These are phyloP conservation scores for Schizochytrium sp. DNA, from an alignment of 108 stramenopile species.

Conservation along the genomic window DNA sequence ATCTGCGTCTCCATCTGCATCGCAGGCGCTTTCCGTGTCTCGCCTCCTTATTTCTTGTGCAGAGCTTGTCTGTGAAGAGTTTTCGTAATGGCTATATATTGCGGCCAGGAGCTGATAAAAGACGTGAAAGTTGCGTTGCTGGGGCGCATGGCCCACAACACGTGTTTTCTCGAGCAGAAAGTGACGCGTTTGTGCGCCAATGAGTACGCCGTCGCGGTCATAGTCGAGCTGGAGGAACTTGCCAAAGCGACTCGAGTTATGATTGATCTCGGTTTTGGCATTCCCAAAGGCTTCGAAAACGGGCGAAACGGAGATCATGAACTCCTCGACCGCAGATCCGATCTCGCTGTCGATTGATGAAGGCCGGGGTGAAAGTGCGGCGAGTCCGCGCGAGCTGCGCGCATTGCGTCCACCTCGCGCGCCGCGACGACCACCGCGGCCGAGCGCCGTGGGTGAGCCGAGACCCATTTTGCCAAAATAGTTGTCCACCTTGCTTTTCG, in stretches of 20 bases:
- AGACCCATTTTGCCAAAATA: constrained; percentile 7
- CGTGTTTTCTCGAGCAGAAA: constrained; percentile 88
- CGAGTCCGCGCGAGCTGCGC: neutral
- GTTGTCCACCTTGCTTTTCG: neutral
- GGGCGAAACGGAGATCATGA: constrained; percentile 39
- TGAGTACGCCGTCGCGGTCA: constrained; percentile 22
- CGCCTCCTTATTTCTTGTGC: neutral
- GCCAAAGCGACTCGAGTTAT: constrained; percentile 58
- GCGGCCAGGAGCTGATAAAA: constrained; percentile 74
- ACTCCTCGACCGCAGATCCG: neutral
- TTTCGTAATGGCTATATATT: neutral
- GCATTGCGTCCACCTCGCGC: neutral
- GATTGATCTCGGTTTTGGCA: constrained; percentile 53
- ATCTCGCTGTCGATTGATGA: neutral
- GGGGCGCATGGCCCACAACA: constrained; percentile 62
- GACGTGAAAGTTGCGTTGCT: constrained; percentile 85
- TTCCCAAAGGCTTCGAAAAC: constrained; percentile 59
- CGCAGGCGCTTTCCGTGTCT: neutral
- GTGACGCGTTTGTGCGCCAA: constrained; percentile 51
- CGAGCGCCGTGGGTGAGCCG: neutral
- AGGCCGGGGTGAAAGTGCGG: neutral
- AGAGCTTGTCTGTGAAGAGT: neutral
- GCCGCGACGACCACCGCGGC: neutral
- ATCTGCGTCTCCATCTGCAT: neutral
- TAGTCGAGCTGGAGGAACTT: constrained; percentile 59